Evolutionary conservation across 371 early-diverging fungal genomes (phyloP).

Genomic region (Mucor saturninus): DNA sequence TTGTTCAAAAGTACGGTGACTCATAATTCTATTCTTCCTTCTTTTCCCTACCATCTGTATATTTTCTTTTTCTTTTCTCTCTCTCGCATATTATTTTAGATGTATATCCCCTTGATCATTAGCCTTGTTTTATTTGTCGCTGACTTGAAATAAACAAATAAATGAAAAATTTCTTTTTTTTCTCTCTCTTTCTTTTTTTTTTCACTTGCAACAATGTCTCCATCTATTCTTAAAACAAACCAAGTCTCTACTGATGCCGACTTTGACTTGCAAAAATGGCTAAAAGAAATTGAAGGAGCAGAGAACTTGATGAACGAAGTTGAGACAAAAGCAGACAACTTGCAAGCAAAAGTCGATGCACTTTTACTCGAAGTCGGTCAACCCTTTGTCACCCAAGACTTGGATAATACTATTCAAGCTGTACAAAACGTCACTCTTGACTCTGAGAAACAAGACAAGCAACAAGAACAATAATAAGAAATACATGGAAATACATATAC

Average conservation of each 20-base stretch:
- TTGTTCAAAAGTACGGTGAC: conserved; percentile 62
- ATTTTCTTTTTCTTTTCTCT: background rate
- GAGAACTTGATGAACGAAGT: conserved; percentile 47
- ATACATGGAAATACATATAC: conserved; percentile 8
- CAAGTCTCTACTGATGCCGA: conserved; percentile 22
- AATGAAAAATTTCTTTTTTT: background rate
- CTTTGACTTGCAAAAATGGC: conserved; percentile 42
- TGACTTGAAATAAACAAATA: background rate
- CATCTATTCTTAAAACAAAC: conserved; percentile 13
- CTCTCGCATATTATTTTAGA: background rate
- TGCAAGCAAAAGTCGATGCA: conserved; percentile 48
- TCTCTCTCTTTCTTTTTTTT: conserved; percentile 4
- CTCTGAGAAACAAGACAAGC: conserved; percentile 3
- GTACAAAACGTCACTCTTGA: background rate
- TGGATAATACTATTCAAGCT: background rate
- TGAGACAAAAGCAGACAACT: conserved; percentile 40
- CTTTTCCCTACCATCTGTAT: background rate
- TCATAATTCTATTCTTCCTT: background rate
- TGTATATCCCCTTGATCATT: background rate
- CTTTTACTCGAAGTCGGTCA: conserved; percentile 36
- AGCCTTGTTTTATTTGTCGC: background rate
- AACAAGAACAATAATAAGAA: conserved; percentile 1
- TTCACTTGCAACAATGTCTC: conserved; percentile 13
- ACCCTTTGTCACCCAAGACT: background rate
- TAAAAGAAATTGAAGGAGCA: conserved; percentile 48